A percentile compares a stretch with the other conserved stretches of the same genome.
Evolutionary conservation across 139 green algal species (phyloP).

Genomic region (Chlorella sp.): DNA sequence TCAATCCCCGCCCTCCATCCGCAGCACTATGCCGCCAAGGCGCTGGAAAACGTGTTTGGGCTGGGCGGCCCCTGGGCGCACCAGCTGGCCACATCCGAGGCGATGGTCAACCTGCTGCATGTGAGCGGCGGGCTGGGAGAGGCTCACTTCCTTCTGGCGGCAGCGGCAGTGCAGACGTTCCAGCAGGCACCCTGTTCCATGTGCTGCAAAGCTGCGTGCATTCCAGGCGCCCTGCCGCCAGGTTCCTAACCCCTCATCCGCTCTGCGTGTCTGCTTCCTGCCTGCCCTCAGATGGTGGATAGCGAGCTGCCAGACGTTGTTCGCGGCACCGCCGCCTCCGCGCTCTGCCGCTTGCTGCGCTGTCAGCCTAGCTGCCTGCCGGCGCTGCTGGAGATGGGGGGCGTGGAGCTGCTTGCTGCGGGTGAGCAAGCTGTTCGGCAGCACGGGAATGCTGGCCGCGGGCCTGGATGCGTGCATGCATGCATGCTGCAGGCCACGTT

Average conservation of each 20-base stretch:
- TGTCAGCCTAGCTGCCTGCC: constrained; percentile 20
- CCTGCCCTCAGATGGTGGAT: constrained; percentile 4
- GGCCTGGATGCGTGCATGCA: background rate
- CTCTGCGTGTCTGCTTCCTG: background rate
- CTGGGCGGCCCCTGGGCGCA: constrained; percentile 78
- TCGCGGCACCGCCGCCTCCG: constrained; percentile 70
- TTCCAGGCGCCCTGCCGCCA: background rate
- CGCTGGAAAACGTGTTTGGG: constrained; percentile 92
- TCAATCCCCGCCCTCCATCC: background rate
- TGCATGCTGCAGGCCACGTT: no score
- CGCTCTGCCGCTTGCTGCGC: constrained; percentile 73
- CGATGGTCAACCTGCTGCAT: constrained; percentile 21
- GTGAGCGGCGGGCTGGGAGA: background rate
- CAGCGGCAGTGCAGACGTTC: background rate
- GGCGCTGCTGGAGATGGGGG: background rate
- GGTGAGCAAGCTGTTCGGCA: background rate
- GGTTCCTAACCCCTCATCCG: background rate
- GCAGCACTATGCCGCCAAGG: constrained; percentile 94
- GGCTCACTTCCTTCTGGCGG: no score
- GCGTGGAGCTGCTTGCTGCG: background rate
- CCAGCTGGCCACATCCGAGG: constrained; percentile 64
- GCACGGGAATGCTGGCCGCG: background rate
- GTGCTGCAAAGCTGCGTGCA: background rate
- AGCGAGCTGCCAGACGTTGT: constrained; percentile 40
- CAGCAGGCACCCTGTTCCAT: no score